phyloP scores from a whole-genome alignment of 23 red algal genomes.

The Gracilaria gracilis region DNA sequence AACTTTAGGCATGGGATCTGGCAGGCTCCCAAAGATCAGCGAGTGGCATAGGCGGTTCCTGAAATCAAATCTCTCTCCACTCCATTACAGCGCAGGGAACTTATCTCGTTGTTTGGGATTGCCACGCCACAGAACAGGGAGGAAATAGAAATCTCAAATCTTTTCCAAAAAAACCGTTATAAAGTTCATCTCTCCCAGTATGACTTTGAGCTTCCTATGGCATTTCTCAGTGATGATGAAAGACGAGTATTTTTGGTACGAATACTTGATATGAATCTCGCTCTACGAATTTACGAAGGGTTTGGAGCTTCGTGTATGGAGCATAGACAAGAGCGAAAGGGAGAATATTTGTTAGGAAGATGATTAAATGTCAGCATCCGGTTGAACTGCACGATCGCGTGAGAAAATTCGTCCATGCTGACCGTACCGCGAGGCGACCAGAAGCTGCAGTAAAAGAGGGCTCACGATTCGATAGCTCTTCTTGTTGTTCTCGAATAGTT shows the following conservation, averaged over 20 bases:
- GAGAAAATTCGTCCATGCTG: neutral
- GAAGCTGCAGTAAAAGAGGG: neutral
- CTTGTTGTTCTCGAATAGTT: neutral
- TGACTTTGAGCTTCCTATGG: slow-evolving; percentile 89
- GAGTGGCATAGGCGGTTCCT: no score
- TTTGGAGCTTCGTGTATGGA: slow-evolving; percentile 39
- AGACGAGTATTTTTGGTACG: slow-evolving; percentile 78
- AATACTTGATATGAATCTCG: slow-evolving; percentile 78
- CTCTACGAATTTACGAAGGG: slow-evolving; percentile 66
- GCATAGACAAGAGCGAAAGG: neutral
- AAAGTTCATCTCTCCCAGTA: slow-evolving; percentile 84
- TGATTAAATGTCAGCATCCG: neutral
- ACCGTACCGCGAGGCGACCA: neutral
- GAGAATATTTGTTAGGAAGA: neutral
- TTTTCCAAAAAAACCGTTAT: slow-evolving; percentile 82
- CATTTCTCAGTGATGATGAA: slow-evolving; percentile 81
- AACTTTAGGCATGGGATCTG: no score
- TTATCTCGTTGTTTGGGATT: slow-evolving; percentile 71
- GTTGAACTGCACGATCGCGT: neutral
- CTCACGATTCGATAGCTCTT: neutral
- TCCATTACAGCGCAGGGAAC: slow-evolving; percentile 64
- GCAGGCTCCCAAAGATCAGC: no score
- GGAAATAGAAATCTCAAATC: slow-evolving; percentile 79
- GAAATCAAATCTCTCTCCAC: no score
- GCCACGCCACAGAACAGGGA: slow-evolving; percentile 60